Evolutionary conservation across 2,329 filamentous ascomycete species (phyloP).

Genomic region (Fusarium aywerte): DNA sequence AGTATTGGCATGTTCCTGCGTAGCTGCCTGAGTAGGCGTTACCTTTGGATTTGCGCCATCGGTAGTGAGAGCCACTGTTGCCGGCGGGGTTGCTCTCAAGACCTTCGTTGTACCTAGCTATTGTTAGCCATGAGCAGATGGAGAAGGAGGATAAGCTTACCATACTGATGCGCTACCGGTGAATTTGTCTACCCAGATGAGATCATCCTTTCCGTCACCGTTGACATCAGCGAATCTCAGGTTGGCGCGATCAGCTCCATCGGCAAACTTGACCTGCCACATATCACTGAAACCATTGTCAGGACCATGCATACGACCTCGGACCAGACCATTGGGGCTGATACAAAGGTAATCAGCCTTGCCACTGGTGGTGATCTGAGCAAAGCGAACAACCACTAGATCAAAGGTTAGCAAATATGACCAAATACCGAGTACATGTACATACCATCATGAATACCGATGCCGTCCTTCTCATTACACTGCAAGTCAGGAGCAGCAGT

Average conservation of each 20-base stretch:
- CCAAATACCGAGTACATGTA: background rate
- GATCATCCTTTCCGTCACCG: background rate
- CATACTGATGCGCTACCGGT: background rate
- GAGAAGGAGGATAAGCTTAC: too few species aligned
- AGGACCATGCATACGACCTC: background rate
- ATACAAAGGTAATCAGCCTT: background rate
- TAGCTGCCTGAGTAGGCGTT: background rate
- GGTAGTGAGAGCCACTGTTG: background rate
- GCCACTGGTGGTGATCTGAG: background rate
- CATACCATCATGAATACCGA: background rate
- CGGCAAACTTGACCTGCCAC: background rate
- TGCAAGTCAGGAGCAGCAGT: background rate
- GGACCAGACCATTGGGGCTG: background rate
- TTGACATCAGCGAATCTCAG: background rate
- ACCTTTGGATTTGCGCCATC: background rate
- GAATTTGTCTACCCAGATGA: background rate
- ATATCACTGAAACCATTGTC: background rate
- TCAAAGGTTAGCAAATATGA: too few species aligned
- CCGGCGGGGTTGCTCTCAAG: background rate
- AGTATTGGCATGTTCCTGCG: conserved; percentile 5
- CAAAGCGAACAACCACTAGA: conserved; percentile 4
- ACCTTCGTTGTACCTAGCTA: background rate
- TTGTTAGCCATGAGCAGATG: too few species aligned
- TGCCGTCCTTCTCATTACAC: background rate
- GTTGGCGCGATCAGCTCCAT: background rate